These are phyloP conservation scores for Artemisia princeps DNA, from an alignment of 140 eudicot genomes.

Conservation along the genomic window DNA sequence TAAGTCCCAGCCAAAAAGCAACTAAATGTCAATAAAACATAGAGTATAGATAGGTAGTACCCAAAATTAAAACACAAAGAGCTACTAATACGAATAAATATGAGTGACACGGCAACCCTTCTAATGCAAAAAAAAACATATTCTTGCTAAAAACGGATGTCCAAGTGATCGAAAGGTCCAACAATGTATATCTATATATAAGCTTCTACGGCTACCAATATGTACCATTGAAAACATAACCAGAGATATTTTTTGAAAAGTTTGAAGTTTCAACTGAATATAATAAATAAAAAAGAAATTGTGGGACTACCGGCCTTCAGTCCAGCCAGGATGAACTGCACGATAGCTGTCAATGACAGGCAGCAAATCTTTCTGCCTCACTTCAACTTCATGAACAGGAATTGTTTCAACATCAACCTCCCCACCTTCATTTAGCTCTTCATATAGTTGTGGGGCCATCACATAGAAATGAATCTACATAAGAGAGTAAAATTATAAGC, in stretches of 20 bases:
- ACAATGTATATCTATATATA: neutral
- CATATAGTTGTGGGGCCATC: conserved; percentile 36
- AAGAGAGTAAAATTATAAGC: conserved; percentile 17
- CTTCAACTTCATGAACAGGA: conserved; percentile 57
- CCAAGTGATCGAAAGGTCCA: conserved; percentile 2
- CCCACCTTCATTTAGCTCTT: conserved; percentile 34
- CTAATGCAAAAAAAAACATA: neutral
- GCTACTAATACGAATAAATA: neutral
- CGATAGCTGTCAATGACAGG: conserved; percentile 70
- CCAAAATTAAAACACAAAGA: neutral
- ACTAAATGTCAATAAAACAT: neutral
- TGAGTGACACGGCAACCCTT: neutral
- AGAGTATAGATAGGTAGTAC: neutral
- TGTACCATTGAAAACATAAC: neutral
- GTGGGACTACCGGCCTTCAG: conserved; percentile 38
- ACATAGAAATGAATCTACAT: conserved; percentile 52
- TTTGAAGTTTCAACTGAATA: neutral
- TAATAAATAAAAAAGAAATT: neutral
- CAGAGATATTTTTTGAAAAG: neutral
- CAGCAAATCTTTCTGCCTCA: conserved; percentile 65
- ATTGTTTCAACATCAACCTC: conserved; percentile 75
- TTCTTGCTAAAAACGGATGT: conserved; percentile 14
- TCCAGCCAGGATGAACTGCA: conserved; percentile 47
- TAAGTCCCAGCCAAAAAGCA: neutral
- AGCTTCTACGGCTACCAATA: conserved; percentile 13